Conservation (phyloP, 352 stramenopile species). For the Globisporangium perplexum region DNA sequence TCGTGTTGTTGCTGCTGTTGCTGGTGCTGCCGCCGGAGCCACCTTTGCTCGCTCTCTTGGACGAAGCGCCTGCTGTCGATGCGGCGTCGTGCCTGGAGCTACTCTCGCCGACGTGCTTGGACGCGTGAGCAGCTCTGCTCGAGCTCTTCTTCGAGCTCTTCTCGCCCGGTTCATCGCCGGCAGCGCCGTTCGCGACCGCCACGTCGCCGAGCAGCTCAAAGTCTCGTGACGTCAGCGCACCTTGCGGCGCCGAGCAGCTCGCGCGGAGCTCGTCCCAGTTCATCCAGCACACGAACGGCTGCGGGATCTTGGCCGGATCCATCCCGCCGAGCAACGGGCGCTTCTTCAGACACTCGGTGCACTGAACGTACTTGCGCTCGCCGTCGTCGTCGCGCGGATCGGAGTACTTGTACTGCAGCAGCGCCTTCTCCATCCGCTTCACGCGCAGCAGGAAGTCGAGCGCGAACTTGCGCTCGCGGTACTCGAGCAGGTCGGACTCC, state of each 20-base stretch:
- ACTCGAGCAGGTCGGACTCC: conserved; percentile 49
- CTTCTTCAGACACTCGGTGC: conserved; percentile 65
- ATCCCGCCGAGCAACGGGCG: conserved; percentile 69
- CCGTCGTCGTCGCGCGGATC: conserved; percentile 57
- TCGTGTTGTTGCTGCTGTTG: conserved; percentile 9
- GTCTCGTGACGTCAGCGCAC: conserved; percentile 20
- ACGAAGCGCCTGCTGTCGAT: not conserved
- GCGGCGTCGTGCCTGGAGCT: conserved; percentile 6
- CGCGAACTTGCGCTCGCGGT: conserved; percentile 61
- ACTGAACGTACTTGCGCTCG: conserved; percentile 65
- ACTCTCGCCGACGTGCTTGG: not conserved
- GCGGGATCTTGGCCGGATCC: conserved; percentile 53
- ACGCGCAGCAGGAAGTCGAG: conserved; percentile 60
- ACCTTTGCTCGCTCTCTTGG: conserved; percentile 11
- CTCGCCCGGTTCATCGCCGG: conserved; percentile 2
- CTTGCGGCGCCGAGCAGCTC: conserved; percentile 70
- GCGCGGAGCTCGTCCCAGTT: conserved; percentile 78
- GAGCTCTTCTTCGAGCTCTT: conserved; percentile 15
- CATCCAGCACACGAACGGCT: conserved; percentile 86
- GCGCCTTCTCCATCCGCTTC: conserved; percentile 72
- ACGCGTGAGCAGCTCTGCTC: not conserved
- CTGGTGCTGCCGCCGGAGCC: conserved; percentile 9
- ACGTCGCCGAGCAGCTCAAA: conserved; percentile 4
- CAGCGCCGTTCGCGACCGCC: not conserved
- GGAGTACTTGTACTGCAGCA: conserved; percentile 58